Base-by-base conservation (phyloP, 768 basidiomycete genomes). In the Termitomyces sp. region DNA sequence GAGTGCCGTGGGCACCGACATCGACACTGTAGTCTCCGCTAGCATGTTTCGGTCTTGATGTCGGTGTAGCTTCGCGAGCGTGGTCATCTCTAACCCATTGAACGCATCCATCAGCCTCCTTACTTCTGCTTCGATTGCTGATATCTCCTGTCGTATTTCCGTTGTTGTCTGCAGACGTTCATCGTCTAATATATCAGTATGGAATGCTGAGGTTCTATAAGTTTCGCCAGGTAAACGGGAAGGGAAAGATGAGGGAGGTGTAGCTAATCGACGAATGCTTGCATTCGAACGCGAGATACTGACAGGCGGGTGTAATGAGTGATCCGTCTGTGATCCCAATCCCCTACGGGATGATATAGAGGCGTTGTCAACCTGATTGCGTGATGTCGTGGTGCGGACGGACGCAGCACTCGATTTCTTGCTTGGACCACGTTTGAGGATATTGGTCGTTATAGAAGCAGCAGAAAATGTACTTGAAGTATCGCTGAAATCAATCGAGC, bases 91-190 rank as follows among this genome's bases (percentile, higher is more conserved):
- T 40, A 92, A 74, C 9, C 90, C 88, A 63, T 83, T 88, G 68
- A 92, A 92, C 3, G 89, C 88, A 65, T 92, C 90, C 71, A 90
- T 79, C 47, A 92, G 70, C 50, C 86, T 76, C 60, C 79, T 78
- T 6, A 81, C 83, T 66, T 92, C 90, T 33, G 84, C 83, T 67
- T 91, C 88, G 44, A 92, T 81, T 6, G 76, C 70, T 58, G 79
- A 72, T 44, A 92, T 87, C 63, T 91, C 86, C 46, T 79, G 74
- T 40, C 79, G 82, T 54, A 92, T 84, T 40, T 86, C 79, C 60
- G 79, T 76, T 57, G 81, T 77, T n/a, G 86, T 79, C 57, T 81
- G 79, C 56, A 83, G 70, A 52, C 73, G 76, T 2, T 85, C 82
- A 51, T 86, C 84, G 56, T 84, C 83, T 52, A 79, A 73, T 47